Conservation (phyloP, 2,329 filamentous ascomycete species). For the Curvularia sp. region DNA sequence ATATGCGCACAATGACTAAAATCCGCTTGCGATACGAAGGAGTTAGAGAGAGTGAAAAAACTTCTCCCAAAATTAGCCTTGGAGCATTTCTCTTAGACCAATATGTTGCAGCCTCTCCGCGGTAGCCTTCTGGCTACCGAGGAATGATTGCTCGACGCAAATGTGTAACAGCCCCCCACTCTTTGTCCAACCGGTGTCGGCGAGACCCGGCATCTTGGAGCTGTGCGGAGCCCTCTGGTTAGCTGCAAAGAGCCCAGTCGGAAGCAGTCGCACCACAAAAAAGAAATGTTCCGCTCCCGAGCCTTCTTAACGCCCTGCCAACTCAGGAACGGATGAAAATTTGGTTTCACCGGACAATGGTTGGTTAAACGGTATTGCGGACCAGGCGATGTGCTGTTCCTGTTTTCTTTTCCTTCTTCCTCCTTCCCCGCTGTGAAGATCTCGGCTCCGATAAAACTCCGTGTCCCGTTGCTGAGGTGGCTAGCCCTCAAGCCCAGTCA, state of each 20-base stretch:
- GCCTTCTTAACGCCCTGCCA: neutral
- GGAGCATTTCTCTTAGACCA: neutral
- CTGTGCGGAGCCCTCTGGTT: constrained; percentile 5
- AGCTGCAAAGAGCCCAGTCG: neutral
- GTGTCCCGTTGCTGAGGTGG: constrained; percentile 1
- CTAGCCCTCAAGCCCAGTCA: neutral
- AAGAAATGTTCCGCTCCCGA: constrained; percentile 2
- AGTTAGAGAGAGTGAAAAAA: neutral
- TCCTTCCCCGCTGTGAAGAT: neutral
- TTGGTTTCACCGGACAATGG: constrained; percentile 8
- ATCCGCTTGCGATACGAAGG: neutral
- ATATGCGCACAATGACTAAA: constrained; percentile 11
- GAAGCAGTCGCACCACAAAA: neutral
- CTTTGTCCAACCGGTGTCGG: constrained; percentile 12
- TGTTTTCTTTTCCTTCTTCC: neutral
- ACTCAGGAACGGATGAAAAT: neutral
- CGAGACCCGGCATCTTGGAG: constrained; percentile 19
- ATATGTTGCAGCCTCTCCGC: neutral
- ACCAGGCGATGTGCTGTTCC: neutral
- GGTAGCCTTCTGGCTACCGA: neutral
- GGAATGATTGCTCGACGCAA: constrained; percentile 1
- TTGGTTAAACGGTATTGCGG: neutral
- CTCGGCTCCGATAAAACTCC: constrained; percentile 8
- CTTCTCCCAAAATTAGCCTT: neutral
- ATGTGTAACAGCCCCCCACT: constrained; percentile 4